Percentiles rank a stretch among this genome's conserved stretches.
These are phyloP conservation scores for Claviceps sp. DNA, from an alignment of 2,329 filamentous ascomycete genomes.

Conservation along the genomic window DNA sequence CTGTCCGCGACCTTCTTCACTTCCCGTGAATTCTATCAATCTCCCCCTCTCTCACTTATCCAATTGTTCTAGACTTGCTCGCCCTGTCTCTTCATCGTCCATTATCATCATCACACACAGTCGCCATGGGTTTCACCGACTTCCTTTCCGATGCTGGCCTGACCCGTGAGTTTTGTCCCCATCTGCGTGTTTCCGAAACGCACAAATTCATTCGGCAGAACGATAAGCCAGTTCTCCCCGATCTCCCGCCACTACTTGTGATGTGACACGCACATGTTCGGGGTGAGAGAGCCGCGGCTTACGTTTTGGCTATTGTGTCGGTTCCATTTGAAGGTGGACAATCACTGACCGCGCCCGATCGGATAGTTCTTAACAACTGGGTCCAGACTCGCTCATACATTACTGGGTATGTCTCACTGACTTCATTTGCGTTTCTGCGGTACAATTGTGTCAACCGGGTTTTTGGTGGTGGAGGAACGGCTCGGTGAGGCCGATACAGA, in stretches of 20 bases:
- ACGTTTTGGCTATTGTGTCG: background rate
- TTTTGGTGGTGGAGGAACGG: background rate
- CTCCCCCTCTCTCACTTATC: background rate
- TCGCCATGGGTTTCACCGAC: constrained; percentile 53
- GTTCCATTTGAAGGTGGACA: background rate
- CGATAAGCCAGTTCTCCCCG: too few relatives aligned
- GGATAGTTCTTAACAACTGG: constrained; percentile 53
- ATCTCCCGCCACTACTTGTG: too few relatives aligned
- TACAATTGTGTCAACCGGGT: too few relatives aligned
- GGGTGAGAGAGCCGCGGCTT: background rate
- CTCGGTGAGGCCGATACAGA: background rate
- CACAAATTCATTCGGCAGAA: background rate
- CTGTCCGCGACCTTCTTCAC: background rate
- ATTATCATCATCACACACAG: background rate
- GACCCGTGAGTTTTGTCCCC: constrained; percentile 11
- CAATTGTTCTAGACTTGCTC: background rate
- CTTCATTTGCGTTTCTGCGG: background rate
- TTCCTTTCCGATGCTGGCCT: constrained; percentile 50
- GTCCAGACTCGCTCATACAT: constrained; percentile 64
- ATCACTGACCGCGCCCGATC: constrained; percentile 3
- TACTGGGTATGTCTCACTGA: constrained; percentile 49
- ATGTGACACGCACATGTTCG: too few relatives aligned
- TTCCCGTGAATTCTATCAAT: background rate
- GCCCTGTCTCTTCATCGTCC: background rate
- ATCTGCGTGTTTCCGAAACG: background rate